phyloP scores from a whole-genome alignment of 2,329 filamentous ascomycete genomes.

The Botryotinia convoluta region DNA sequence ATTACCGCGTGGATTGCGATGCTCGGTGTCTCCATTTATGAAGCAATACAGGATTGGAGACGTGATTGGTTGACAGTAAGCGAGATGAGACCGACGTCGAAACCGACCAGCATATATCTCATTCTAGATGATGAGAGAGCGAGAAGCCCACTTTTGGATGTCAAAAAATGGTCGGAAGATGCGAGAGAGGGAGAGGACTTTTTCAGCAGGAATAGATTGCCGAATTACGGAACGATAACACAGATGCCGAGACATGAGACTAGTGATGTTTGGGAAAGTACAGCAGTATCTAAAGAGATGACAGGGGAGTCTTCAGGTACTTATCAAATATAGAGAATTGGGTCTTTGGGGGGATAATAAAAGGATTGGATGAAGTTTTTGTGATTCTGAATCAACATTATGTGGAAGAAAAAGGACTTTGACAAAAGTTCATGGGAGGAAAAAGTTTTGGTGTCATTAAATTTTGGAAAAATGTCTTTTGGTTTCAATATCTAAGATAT shows the following conservation, averaged over 20 bases:
- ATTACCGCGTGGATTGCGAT: neutral
- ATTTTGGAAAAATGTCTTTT: neutral
- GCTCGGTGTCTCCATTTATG: neutral
- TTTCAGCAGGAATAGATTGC: neutral
- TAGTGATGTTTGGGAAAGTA: neutral
- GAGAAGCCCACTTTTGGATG: neutral
- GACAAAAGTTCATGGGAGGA: neutral
- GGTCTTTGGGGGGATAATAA: neutral
- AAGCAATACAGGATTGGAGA: neutral
- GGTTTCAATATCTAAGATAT: too few species aligned
- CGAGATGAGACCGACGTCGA: neutral
- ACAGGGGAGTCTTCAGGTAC: neutral
- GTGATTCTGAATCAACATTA: neutral
- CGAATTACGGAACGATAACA: neutral
- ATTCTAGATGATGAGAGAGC: neutral
- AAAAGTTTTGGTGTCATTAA: neutral
- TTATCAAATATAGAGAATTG: neutral
- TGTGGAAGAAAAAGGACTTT: neutral
- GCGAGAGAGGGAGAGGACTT: accelerated
- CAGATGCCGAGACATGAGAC: neutral
- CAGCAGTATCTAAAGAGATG: neutral
- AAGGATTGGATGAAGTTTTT: neutral
- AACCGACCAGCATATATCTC: neutral
- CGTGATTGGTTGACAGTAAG: neutral
- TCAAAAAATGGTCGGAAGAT: neutral